Evolutionary conservation across 2,329 filamentous ascomycete species (phyloP).

Genomic region (Curvularia sp.): DNA sequence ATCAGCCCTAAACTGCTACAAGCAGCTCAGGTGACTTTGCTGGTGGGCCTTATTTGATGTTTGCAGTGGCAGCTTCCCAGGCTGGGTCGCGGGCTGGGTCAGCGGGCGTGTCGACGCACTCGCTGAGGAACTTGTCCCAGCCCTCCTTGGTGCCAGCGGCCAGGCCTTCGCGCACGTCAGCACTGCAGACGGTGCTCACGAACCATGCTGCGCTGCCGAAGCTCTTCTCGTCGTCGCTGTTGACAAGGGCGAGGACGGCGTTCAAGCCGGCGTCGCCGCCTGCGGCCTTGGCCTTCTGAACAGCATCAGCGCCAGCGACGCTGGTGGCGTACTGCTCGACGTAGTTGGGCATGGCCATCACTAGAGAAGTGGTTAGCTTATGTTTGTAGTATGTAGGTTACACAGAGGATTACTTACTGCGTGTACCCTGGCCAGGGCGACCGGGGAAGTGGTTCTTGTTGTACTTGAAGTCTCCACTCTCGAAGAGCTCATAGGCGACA

Average conservation of each 20-base stretch:
- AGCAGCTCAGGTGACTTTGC: slow-evolving; percentile 10
- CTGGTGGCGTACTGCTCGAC: slow-evolving; percentile 63
- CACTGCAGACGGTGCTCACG: slow-evolving; percentile 61
- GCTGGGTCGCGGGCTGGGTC: slow-evolving; percentile 56
- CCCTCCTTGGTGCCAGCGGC: slow-evolving; percentile 57
- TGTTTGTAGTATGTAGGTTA: no score
- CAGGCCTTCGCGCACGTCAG: slow-evolving; percentile 54
- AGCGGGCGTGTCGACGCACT: slow-evolving; percentile 61
- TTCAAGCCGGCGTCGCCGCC: slow-evolving; percentile 45
- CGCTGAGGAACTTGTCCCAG: slow-evolving; percentile 61
- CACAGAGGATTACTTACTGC: slow-evolving; percentile 2
- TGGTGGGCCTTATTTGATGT: slow-evolving; percentile 16
- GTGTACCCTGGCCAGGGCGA: slow-evolving; percentile 73
- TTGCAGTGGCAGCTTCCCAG: slow-evolving; percentile 56
- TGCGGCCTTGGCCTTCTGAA: slow-evolving; percentile 40
- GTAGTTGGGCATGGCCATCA: slow-evolving; percentile 67
- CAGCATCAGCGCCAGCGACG: slow-evolving; percentile 48
- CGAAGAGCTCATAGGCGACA: slow-evolving; percentile 73
- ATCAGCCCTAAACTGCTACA: background rate
- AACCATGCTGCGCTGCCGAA: slow-evolving; percentile 70
- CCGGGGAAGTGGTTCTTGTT: slow-evolving; percentile 68
- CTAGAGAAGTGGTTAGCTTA: slow-evolving; percentile 6
- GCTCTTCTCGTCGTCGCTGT: slow-evolving; percentile 54
- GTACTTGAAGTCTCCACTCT: slow-evolving; percentile 73
- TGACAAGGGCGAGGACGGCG: slow-evolving; percentile 60